Base-by-base conservation (phyloP, 208 protist genomes). In the Giardia duodenalis region DNA sequence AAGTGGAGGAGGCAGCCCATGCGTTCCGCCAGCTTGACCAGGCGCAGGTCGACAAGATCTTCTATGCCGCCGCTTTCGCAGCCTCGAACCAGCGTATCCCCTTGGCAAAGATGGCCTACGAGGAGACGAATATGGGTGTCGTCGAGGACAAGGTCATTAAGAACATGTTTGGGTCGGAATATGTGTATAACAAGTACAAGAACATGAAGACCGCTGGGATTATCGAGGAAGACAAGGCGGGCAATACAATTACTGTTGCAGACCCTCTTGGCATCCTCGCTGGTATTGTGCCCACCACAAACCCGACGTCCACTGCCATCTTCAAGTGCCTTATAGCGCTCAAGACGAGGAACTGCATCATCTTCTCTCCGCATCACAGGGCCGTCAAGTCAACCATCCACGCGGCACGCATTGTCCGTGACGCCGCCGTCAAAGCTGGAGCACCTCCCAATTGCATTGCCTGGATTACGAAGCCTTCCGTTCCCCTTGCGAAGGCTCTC, bases 111-210 rank as follows among this genome's bases (percentile, higher is more conserved):
- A 30, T 67, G 86, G 92, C 92, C 30, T 67, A 46, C 44, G 48
- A 93, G 44, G 94, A 95, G 46, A 95, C 93, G 2, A 46, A 87
- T 2, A 93, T 93, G 46, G 94, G 94, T 93, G 39, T 95, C 46
- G 86, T 94, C 48, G 94, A 95, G 88, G 94, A 95, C 92, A 95
- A 95, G 47, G 94, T 94, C 42, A 92, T 94, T 88, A 95, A 94
- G 93, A 94, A 94, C 91, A 88, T 92, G 67, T 93, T 94, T 47
- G 76, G 93, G 30, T 42, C 92, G 10, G 94, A 95, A 86, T 90
- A 94, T 47, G 92, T 94, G 47, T 93, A 90, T 44, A 92, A 94
- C 46, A 92, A 93, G 44, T 94, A 90, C 44, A 94, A 93, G 43
- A 39, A 94, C 43, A 1, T 39, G 1, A 95, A 94, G 88, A 95